Base-by-base conservation (phyloP, 2,329 filamentous ascomycete genomes). In the Emmonsiellopsis sp. region DNA sequence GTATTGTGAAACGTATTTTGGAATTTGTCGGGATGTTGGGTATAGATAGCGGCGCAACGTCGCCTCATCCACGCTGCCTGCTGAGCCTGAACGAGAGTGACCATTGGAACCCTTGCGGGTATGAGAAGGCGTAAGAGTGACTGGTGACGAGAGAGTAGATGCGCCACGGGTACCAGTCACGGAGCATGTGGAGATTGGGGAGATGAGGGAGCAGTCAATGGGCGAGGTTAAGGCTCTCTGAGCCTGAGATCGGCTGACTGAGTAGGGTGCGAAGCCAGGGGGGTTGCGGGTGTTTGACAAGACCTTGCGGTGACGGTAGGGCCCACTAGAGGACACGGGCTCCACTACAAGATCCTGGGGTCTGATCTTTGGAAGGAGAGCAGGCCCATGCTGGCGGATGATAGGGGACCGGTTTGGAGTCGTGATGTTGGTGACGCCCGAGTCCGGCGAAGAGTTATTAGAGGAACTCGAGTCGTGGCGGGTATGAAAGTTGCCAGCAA, bases 281-380 rank as follows among this genome's bases (percentile, higher is more conserved):
- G 64, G 72, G 61, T 68, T 78, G 71, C 62, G 77, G 68, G 67
- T 80, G 74, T 75, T 81, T 68, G 70, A 79, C 64, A 71, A 59
- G 56, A 75, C 74, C 62, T 74, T 72, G 60, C 75, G 74, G 65
- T 79, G 75, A 62, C 83, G 79, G 70, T 86, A 82, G 45, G 77
- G 74, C 40, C 68, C 68, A 43, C 62, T 63, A 52, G 70, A 66
- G 50, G 76, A 74, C 42, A 75, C 74, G 42, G 80, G 80, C 59
- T 84, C 82, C 57, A 89, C 80, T 57, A 85, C 78, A 71, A 92
- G 86, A 71, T 95, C 89, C 71, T 93, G 89, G 42, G 82, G 82
- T 56, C 89, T 82, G 73, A 94, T 91, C 78, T 90, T 93, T 64
- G 89, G 89, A 34, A 95, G 77, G 55, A 95, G 76, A 48, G 88